Evolutionary conservation across 805 yeast species (phyloP).

Genomic region (Starmerella tilneyi): DNA sequence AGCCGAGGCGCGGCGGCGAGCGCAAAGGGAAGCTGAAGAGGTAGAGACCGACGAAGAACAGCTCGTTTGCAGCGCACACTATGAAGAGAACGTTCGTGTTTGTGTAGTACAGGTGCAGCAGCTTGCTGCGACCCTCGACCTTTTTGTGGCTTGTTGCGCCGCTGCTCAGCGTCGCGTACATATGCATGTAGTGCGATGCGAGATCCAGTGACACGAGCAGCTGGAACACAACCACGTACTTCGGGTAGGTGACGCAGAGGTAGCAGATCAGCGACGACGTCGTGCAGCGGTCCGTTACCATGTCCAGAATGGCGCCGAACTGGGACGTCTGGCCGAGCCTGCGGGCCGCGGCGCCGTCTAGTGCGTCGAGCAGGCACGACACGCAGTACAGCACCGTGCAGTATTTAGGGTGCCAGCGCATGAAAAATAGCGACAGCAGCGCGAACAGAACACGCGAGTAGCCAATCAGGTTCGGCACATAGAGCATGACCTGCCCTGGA

Average conservation of each 20-base stretch:
- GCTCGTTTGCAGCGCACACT: constrained; percentile 87
- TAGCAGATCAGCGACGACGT: constrained; percentile 87
- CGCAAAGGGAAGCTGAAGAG: constrained; percentile 52
- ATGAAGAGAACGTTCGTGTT: constrained; percentile 71
- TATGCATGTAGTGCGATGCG: constrained; percentile 95
- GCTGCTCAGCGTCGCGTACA: constrained; percentile 80
- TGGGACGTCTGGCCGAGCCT: constrained; percentile 76
- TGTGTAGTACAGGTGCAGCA: constrained; percentile 77
- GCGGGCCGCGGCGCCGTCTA: constrained; percentile 94
- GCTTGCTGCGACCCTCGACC: constrained; percentile 59
- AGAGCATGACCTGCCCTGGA: constrained; percentile 50
- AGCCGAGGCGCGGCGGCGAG: constrained; percentile 36
- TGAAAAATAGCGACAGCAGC: constrained; percentile 62
- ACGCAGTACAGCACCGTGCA: constrained; percentile 71
- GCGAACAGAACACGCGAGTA: constrained; percentile 77
- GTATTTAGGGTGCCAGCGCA: constrained; percentile 72
- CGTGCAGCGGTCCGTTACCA: constrained; percentile 98
- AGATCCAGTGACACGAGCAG: constrained; percentile 64
- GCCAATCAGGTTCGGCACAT: constrained; percentile 87
- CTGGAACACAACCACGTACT: constrained; percentile 64
- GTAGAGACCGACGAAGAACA: constrained; percentile 83
- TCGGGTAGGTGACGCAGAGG: constrained; percentile 69
- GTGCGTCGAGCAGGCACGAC: constrained; percentile 87
- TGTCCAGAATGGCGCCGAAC: constrained; percentile 94
- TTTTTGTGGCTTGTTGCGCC: constrained; percentile 80